Percentiles rank a stretch among this genome's conserved stretches.
Conservation (phyloP, 2,329 filamentous ascomycete genomes). For the Hypoxylon sp. region DNA sequence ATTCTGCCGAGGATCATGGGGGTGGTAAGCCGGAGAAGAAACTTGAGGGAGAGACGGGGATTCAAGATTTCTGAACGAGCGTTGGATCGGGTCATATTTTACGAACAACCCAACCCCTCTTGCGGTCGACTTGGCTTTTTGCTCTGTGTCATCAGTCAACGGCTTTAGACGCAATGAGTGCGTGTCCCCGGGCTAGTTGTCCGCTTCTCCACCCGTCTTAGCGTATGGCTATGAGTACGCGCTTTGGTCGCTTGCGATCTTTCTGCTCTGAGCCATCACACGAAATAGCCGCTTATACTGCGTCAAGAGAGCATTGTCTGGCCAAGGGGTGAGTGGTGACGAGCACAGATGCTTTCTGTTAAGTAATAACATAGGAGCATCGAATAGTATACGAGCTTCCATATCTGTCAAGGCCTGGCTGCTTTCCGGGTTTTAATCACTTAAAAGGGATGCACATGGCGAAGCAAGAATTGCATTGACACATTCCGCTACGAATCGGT, state of each 20-base stretch:
- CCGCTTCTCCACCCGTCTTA: neutral
- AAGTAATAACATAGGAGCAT: neutral
- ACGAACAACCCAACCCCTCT: neutral
- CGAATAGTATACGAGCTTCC: neutral
- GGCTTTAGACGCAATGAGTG: neutral
- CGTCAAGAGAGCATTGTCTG: neutral
- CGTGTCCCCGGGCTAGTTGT: neutral
- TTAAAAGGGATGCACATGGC: neutral
- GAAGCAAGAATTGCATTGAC: neutral
- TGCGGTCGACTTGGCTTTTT: neutral
- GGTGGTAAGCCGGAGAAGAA: slow-evolving; percentile 44
- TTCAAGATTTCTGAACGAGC: slow-evolving; percentile 75
- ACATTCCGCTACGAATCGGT: neutral
- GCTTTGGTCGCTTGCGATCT: neutral
- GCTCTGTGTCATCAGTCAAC: neutral
- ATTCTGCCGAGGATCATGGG: slow-evolving; percentile 52
- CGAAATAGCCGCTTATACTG: neutral
- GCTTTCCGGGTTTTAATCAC: neutral
- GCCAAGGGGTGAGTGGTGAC: neutral
- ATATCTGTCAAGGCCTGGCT: neutral
- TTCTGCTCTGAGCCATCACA: neutral
- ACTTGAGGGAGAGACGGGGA: slow-evolving; percentile 73
- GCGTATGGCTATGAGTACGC: neutral
- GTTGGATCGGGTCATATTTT: neutral
- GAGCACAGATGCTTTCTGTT: neutral